Conservation (phyloP, 805 yeast genomes). For the Candida ipomoeae region DNA sequence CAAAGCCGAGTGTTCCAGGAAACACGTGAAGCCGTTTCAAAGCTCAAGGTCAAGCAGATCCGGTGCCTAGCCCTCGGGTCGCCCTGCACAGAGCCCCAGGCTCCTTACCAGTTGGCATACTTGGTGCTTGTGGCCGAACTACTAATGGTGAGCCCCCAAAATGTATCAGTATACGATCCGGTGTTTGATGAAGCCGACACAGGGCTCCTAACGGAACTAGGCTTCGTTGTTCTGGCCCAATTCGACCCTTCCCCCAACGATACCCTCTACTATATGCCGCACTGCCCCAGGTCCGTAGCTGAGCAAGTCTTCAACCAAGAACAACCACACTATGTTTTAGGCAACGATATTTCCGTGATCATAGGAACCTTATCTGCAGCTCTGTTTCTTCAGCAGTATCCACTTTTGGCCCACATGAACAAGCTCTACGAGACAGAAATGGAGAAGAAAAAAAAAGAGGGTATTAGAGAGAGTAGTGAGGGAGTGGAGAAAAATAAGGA, state of each 20-base stretch:
- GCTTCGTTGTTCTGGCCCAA: constrained; percentile 12
- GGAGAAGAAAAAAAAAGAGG: background rate
- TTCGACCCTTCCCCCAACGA: background rate
- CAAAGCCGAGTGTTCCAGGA: background rate
- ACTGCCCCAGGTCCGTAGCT: constrained; percentile 61
- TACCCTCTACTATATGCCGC: constrained; percentile 61
- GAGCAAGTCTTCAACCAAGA: constrained; percentile 32
- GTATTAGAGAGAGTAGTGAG: background rate
- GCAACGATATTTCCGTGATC: constrained; percentile 50
- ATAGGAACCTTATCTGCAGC: constrained; percentile 48
- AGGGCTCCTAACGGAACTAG: constrained; percentile 18
- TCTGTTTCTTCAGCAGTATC: constrained; percentile 42
- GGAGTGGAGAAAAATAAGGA: no score
- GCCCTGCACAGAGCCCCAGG: constrained; percentile 53
- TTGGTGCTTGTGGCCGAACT: constrained; percentile 38
- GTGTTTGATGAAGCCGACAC: constrained; percentile 48
- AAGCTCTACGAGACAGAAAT: constrained; percentile 13
- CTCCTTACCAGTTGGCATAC: constrained; percentile 64
- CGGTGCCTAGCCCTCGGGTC: constrained; percentile 73
- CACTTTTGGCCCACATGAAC: constrained; percentile 38
- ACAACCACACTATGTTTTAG: constrained; percentile 41
- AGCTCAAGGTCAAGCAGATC: constrained; percentile 25
- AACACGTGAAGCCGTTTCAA: background rate
- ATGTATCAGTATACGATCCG: constrained; percentile 62
- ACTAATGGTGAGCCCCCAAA: constrained; percentile 4